A percentile compares a stretch with the other conserved stretches of the same genome.
phyloP scores from a whole-genome alignment of 371 early-diverging fungal species.

The Nematocida sp. region DNA sequence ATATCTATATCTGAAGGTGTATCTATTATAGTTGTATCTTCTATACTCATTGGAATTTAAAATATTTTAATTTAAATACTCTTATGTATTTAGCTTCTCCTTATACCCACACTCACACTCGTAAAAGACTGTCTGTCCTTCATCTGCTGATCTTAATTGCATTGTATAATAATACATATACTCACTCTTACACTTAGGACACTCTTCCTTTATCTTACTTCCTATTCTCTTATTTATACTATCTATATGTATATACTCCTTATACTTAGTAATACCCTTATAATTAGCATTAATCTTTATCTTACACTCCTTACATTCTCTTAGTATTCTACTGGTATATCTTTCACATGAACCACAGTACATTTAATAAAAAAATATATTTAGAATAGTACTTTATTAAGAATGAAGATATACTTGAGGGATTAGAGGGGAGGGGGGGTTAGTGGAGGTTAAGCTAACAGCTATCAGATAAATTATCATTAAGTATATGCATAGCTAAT shows the following conservation, averaged over 20 bases:
- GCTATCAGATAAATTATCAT: not conserved
- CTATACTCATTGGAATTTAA: too few relatives aligned
- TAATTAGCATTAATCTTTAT: not conserved
- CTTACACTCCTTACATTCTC: slow-evolving; percentile 11
- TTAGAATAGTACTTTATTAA: not conserved
- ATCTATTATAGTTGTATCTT: too few relatives aligned
- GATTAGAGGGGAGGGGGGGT: too few relatives aligned
- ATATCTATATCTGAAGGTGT: too few relatives aligned
- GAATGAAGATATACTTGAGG: too few relatives aligned
- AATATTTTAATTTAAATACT: too few relatives aligned
- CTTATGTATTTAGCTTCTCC: slow-evolving; percentile 61
- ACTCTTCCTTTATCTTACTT: slow-evolving; percentile 75
- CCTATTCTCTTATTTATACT: slow-evolving; percentile 36
- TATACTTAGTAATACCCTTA: not conserved
- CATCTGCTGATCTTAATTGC: slow-evolving; percentile 95
- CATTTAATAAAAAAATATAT: slow-evolving; percentile 43
- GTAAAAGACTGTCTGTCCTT: slow-evolving; percentile 98
- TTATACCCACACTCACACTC: slow-evolving; percentile 89
- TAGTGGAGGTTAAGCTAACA: not conserved
- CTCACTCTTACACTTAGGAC: slow-evolving; percentile 73
- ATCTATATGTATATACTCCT: not conserved
- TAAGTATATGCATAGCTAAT: not conserved
- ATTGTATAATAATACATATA: slow-evolving; percentile 95
- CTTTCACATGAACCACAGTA: slow-evolving; percentile 42
- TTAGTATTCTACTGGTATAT: slow-evolving; percentile 5